Evolutionary conservation across 441 rosid species (phyloP), one percentile per base, ranked within the genome.

Genomic region (Viola pubescens): DNA sequence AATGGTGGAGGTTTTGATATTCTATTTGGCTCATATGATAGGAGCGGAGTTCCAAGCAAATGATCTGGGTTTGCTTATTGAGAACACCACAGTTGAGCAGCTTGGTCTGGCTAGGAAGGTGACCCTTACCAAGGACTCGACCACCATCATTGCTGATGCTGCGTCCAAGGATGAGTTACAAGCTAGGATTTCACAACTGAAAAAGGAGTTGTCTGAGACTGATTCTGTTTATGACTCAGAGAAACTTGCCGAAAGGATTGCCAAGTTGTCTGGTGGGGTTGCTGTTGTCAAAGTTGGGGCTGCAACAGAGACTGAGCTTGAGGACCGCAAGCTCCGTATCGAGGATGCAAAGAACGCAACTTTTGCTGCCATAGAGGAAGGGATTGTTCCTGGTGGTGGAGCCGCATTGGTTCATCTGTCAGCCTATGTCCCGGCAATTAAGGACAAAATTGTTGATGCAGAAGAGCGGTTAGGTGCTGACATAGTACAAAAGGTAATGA

Each of bases 341-440:
- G 97, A 94, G 71, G 97, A 89, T 77, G 98, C 98, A 48, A 88
- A 89, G 75, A 94, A 94, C 63, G 95, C 97, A 4, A 94, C 97
- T 10, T 88, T 89, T 65, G 97, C 98, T 61, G 97, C 98, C 60
- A 85, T 94, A 1, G 94, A 94, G 64, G 98, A 94, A 80, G 97
- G 98, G 0, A 94, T 94, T 52, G 96, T 94, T 7, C 96, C 96
- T 3, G 98, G 97, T 40, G 98, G 97, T 71, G 98, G 96, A 59
- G 86, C 96, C 0, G 83, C 98, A 52, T 69, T 84, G 52, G 96
- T 86, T 46, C 95, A 88, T 74, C 95, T 94, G 52, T 79, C 97
- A 6, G 65, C 78, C 7, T 47, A 19, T 50, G 87, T 94, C 51
- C 82, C 83, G 34, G 80, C 89, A 10, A 83, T 94, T 39, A 86